A percentile compares a stretch with the other conserved stretches of the same genome.
phyloP scores from a whole-genome alignment of 2,329 filamentous ascomycete genomes.

The Chaetomiaceae sp. region DNA sequence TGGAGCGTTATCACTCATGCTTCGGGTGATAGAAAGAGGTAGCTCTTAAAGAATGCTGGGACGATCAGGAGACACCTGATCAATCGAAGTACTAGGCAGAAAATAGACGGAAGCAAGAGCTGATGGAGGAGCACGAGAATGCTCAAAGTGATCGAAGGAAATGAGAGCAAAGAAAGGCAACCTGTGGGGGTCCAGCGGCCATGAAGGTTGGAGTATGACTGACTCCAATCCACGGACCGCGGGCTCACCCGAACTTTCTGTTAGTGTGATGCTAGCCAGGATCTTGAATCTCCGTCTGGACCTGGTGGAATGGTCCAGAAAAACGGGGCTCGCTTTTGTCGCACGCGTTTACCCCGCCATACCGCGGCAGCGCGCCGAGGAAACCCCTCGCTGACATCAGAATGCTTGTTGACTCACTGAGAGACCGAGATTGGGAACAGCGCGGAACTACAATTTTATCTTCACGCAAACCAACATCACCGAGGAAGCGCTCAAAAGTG shows the following conservation, averaged over 20 bases:
- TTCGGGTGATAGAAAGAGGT: neutral
- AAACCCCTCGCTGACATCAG: constrained; percentile 3
- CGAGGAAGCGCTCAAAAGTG: neutral
- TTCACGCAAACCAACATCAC: too few relatives aligned
- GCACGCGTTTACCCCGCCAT: constrained; percentile 13
- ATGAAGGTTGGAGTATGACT: neutral
- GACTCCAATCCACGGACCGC: constrained; percentile 2
- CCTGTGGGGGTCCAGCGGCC: too few relatives aligned
- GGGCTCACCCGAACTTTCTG: constrained; percentile 1
- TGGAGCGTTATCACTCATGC: constrained; percentile 36
- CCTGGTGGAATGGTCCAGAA: constrained; percentile 6
- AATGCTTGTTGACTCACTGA: neutral
- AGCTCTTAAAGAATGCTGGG: too few relatives aligned
- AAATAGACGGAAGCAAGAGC: constrained; percentile 2
- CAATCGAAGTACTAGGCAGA: neutral
- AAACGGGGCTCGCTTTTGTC: neutral
- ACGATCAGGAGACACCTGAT: too few relatives aligned
- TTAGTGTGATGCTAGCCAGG: neutral
- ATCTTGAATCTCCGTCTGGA: neutral
- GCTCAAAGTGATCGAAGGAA: too few relatives aligned
- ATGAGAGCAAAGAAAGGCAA: neutral
- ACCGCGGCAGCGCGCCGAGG: neutral
- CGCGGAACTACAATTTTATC: too few relatives aligned
- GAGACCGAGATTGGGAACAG: too few relatives aligned
- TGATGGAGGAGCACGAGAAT: neutral